Conservation (phyloP, 805 yeast genomes). For the Cyberlindnera maclurae region DNA sequence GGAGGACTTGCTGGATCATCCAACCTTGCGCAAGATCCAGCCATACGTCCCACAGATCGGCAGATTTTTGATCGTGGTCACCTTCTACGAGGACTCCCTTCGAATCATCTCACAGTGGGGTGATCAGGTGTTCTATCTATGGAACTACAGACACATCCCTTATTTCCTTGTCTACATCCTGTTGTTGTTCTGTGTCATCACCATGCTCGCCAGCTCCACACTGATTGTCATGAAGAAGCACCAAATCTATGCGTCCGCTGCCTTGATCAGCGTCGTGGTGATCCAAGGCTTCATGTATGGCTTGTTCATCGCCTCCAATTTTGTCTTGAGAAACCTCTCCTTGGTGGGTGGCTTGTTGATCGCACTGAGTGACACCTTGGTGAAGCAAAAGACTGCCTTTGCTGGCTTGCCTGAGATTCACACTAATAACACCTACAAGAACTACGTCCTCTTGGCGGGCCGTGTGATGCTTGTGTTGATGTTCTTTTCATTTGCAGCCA, state of each 20-base stretch:
- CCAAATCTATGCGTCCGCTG: constrained; percentile 62
- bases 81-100: constrained; percentile 83
- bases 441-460: constrained; percentile 81
- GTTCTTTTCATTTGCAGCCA: constrained; percentile 77
- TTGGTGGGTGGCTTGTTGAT: constrained; percentile 89
- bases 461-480: constrained; percentile 77
- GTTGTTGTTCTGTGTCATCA: constrained; percentile 50
- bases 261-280: constrained; percentile 63
- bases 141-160: constrained; percentile 74
- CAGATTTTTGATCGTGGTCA: constrained; percentile 84
- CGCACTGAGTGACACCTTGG: constrained; percentile 81
- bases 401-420: constrained; percentile 45
- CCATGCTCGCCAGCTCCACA: constrained; percentile 70
- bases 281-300: constrained; percentile 88
- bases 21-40: constrained; percentile 38
- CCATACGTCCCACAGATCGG: constrained; percentile 86
- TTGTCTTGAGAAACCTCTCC: constrained; percentile 79
- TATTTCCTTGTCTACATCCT: constrained; percentile 70
- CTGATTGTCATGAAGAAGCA: constrained; percentile 63
- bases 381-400: constrained; percentile 56
- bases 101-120: constrained; percentile 85
- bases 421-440: constrained; percentile 59
- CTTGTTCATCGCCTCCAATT: constrained; percentile 68
- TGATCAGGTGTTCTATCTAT: constrained; percentile 80
- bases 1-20: constrained; percentile 48